Evolutionary conservation across 75 land plant genomes (phyloP).

Genomic region (Azolla pinnata): DNA sequence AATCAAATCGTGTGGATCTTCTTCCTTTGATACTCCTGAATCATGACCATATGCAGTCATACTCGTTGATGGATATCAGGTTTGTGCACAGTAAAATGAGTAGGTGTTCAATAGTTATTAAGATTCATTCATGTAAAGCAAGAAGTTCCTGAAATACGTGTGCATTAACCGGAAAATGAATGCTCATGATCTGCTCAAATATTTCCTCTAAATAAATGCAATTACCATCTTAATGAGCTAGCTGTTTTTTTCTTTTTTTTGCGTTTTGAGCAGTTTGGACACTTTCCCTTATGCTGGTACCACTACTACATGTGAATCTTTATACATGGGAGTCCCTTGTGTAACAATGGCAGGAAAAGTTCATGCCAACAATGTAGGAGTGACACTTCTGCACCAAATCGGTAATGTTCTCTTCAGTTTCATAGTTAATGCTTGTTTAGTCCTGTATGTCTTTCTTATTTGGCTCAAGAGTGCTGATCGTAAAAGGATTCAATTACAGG

Average conservation of each 20-base stretch:
- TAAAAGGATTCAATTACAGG: conserved; percentile 31
- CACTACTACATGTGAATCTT: conserved; percentile 94
- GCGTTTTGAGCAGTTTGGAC: conserved; percentile 60
- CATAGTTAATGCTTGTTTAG: not conserved
- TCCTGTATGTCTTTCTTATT: not conserved
- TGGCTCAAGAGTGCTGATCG: not conserved
- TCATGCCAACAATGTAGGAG: conserved; percentile 98
- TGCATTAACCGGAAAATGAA: no score
- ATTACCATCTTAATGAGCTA: no score
- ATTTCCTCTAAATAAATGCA: no score
- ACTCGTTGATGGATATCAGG: conserved; percentile 95
- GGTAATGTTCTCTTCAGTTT: no score
- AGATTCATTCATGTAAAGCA: not conserved
- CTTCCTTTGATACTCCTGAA: conserved; percentile 90
- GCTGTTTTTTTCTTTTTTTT: not conserved
- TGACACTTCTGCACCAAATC: conserved; percentile 82
- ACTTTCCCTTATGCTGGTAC: conserved; percentile 99
- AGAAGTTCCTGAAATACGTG: no score
- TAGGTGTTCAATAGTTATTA: not conserved
- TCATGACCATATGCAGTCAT: conserved; percentile 99
- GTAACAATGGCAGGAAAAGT: conserved; percentile 92
- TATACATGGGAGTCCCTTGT: conserved; percentile 98
- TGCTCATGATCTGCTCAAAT: no score
- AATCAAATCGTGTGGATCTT: conserved; percentile 81
- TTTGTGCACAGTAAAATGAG: no score